Evolutionary conservation across 208 protist genomes (phyloP).

Genomic region (Herpetomonas samuelpessoai): DNA sequence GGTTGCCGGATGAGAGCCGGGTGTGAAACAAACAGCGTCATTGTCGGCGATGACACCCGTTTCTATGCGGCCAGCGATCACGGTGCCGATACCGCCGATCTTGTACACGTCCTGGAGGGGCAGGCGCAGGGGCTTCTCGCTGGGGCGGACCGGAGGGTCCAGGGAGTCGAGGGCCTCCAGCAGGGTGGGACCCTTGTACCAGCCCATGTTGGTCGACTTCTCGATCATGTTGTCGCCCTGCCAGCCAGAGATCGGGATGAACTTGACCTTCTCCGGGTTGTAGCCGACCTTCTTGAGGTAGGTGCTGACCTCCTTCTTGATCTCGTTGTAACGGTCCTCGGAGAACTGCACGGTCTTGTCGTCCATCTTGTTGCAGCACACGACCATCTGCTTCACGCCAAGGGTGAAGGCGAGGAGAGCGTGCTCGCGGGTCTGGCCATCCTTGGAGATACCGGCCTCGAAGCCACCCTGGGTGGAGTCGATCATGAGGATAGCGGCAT

Average conservation of each 20-base stretch:
- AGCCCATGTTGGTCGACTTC: conserved; percentile 89
- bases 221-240: conserved; percentile 95
- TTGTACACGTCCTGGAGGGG: conserved; percentile 97
- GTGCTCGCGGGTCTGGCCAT: conserved; percentile 93
- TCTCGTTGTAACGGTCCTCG: conserved; percentile 90
- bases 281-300: conserved; percentile 93
- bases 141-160: conserved; percentile 79
- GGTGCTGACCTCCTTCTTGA: conserved; percentile 62
- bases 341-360: conserved; percentile 88
- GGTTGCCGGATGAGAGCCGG: conserved; percentile 37
- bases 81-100: conserved; percentile 85
- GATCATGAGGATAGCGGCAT: conserved; percentile 88
- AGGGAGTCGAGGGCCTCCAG: conserved; percentile 90
- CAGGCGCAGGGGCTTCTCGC: conserved; percentile 94
- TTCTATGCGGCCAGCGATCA: conserved; percentile 63
- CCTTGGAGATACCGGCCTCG: conserved; percentile 92
- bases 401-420: conserved; percentile 87
- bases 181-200: conserved; percentile 92
- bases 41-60: conserved; percentile 50
- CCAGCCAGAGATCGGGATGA: conserved; percentile 96
- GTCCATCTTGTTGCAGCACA: conserved; percentile 91
- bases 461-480: conserved; percentile 86
- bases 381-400: conserved; percentile 91
- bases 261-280: conserved; percentile 90
- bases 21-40: conserved; percentile 64